Base-by-base conservation (phyloP, 1,139 yeast genomes). In the Nadsonia starkeyi-henricii region DNA sequence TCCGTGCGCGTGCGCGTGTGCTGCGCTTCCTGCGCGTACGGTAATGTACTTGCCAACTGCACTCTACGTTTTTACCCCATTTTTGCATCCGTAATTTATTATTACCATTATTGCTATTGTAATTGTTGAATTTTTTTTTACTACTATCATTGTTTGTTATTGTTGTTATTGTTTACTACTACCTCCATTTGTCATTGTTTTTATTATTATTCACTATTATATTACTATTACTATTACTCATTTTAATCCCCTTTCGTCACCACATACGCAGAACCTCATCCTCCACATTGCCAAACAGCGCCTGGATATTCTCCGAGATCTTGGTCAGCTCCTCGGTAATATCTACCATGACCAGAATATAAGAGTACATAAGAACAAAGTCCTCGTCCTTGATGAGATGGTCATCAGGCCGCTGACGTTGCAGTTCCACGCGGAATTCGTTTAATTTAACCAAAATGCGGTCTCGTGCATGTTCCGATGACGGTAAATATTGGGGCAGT, bases 381-480 rank as follows among this genome's bases (percentile, higher is more conserved):
- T 84, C 94, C 52, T 81, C 84, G 55, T 71, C 60, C 72, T 65
- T 58, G 4, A 56, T 43, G 9, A 20, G 36, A n/a, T 2, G 28
- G 13, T 46, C 45, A 12, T 46, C 48, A 8, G 41, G 47, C 41
- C 18, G 44, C 42, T n/a, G 41, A 17, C 23, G 47, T 50, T 41
- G 47, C 49, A 19, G 43, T 33, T 42, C 49, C 28, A 45, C 50
- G 41, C 71, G 58, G 48, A 55, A 61, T 42, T 58, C 62, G 50
- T 61, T 64, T 54, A 84, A 68, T 57, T 82, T 83, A 45, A 71
- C 74, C 55, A 84, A 68, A 68, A 85, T 70, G 39, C 89, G 65
- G 53, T 81, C 85, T 57, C 79, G 77, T 0, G 94, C 83, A 60
- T 81, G 85, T 47, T 78, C 85, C 0, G 86, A 81, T 0, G 86